A percentile compares a stretch with the other conserved stretches of the same genome.
These are phyloP conservation scores for Phoma herbarum DNA, from an alignment of 2,329 filamentous ascomycete genomes.

Conservation along the genomic window DNA sequence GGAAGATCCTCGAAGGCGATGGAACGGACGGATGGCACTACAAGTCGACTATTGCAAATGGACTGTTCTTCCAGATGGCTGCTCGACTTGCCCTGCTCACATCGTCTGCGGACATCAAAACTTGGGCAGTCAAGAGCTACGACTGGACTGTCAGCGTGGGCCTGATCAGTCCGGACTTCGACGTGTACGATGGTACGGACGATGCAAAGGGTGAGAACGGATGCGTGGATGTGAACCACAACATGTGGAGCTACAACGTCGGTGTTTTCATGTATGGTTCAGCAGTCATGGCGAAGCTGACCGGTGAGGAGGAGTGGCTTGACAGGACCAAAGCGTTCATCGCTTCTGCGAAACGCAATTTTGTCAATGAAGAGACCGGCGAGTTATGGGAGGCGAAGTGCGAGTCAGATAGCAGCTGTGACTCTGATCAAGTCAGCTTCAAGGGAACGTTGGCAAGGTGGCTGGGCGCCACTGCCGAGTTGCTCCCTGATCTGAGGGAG, in stretches of 20 bases:
- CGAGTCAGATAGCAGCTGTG: constrained; percentile 65
- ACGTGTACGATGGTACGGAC: constrained; percentile 62
- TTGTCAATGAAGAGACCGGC: constrained; percentile 32
- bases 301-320: constrained; percentile 31
- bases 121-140: constrained; percentile 73
- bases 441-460: constrained; percentile 56
- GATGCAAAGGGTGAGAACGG: constrained; percentile 55
- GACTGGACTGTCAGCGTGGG: constrained; percentile 60
- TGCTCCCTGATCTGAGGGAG: constrained; percentile 30
- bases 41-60: constrained; percentile 82
- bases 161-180: constrained; percentile 58
- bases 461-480: constrained; percentile 35
- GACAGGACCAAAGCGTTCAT: constrained; percentile 49
- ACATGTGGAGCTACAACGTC: constrained; percentile 59
- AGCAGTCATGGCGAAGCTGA: constrained; percentile 40
- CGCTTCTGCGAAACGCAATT: constrained; percentile 33
- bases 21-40: constrained; percentile 73
- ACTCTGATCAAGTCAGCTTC: constrained; percentile 74
- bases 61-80: constrained; percentile 80
- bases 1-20: constrained; percentile 81
- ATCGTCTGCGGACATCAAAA: constrained; percentile 58
- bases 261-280: constrained; percentile 64
- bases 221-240: constrained; percentile 46
- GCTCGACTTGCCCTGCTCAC: constrained; percentile 75
- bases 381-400: constrained; percentile 67